Percentiles rank a stretch among this genome's conserved stretches.
These are phyloP conservation scores for Liriodendron chinense DNA, from an alignment of 164 flowering plant genomes.

Conservation along the genomic window DNA sequence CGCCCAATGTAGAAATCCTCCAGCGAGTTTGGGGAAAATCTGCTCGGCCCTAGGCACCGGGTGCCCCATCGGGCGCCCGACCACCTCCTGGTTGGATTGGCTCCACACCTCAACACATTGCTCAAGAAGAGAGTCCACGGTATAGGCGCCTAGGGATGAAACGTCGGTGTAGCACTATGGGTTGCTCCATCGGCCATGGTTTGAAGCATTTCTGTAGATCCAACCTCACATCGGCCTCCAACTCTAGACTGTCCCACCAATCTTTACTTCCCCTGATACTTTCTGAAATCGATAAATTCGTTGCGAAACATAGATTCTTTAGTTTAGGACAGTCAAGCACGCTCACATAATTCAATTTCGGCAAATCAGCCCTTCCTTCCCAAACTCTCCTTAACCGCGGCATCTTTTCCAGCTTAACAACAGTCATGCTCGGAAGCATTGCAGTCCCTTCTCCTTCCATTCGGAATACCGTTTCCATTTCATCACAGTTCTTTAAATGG, in stretches of 20 bases:
- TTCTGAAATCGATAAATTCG: background rate
- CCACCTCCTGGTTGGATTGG: too few species aligned
- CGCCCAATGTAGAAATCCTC: too few species aligned
- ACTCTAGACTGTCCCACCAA: slow-evolving; percentile 3
- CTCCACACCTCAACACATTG: too few species aligned
- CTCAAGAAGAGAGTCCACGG: too few species aligned
- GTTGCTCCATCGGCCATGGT: slow-evolving; percentile 4
- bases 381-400: slow-evolving; percentile 1
- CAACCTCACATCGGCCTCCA: background rate
- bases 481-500: background rate
- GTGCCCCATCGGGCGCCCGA: too few species aligned
- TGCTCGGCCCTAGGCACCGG: too few species aligned
- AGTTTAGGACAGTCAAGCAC: slow-evolving; percentile 1
- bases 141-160: background rate
- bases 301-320: background rate
- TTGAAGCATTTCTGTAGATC: slow-evolving; percentile 4
- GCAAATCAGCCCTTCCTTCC: slow-evolving; percentile 2
- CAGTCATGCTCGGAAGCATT: background rate
- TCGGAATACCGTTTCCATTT: background rate
- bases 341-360: background rate
- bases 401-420: background rate
- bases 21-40: too few species aligned
- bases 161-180: background rate
- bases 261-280: background rate
- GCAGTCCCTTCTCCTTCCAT: slow-evolving; percentile 2